These are phyloP conservation scores for Tetrapisispora phaffii DNA, from an alignment of 805 yeast genomes.

Conservation along the genomic window DNA sequence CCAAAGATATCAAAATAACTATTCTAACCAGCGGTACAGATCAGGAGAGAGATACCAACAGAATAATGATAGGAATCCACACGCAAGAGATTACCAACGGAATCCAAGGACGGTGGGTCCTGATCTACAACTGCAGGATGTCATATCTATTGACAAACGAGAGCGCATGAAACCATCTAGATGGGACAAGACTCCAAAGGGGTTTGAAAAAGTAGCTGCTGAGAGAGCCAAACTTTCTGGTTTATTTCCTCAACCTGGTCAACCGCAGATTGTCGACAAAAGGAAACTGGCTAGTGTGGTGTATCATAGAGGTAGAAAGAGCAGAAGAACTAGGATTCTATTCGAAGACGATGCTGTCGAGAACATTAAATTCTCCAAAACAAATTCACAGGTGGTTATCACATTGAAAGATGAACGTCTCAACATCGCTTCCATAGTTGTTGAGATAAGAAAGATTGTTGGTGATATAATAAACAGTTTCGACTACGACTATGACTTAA, in stretches of 20 bases:
- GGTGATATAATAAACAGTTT: not conserved
- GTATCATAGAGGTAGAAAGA: conserved; percentile 10
- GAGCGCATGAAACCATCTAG: conserved; percentile 37
- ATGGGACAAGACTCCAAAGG: conserved; percentile 69
- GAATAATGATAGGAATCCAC: not conserved
- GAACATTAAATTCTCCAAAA: conserved; percentile 11
- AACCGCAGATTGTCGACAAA: conserved; percentile 28
- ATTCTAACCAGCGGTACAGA: not conserved
- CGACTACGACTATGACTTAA: conserved; percentile 1
- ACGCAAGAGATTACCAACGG: not conserved
- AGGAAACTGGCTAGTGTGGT: conserved; percentile 23
- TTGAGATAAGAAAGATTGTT: not conserved
- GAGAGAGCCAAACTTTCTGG: conserved; percentile 74
- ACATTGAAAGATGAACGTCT: not conserved
- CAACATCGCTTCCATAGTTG: not conserved
- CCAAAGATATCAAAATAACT: not conserved
- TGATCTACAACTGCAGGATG: conserved; percentile 29
- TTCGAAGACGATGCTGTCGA: conserved; percentile 26
- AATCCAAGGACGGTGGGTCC: not conserved
- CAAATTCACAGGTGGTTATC: not conserved
- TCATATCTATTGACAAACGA: conserved; percentile 43
- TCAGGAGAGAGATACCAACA: not conserved
- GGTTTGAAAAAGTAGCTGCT: conserved; percentile 64
- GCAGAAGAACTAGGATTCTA: conserved; percentile 26
- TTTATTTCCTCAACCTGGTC: conserved; percentile 65